Base-by-base conservation (phyloP, 2,329 filamentous ascomycete genomes). In the Rutstroemia sp. region DNA sequence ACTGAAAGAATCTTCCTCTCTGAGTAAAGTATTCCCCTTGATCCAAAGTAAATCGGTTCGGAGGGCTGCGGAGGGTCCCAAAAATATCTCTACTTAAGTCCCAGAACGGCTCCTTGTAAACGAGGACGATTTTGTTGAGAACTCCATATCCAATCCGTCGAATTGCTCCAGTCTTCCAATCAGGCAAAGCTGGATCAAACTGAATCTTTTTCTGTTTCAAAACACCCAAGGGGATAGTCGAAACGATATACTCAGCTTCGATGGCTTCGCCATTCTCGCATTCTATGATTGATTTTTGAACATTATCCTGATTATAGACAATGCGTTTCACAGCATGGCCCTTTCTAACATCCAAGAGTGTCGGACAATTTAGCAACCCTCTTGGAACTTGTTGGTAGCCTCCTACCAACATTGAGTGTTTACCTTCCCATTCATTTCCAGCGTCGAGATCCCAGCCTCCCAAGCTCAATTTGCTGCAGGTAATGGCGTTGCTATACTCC, bases 381-480 rank as follows among this genome's bases (percentile, higher is more conserved):
- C 89, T 84, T n/a, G 92, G 89, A 46, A 99, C 83, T 67, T 92
- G 90, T 64, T 95, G 91, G 68, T 97, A 99, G 1, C 94, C 94
- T 42, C 95, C 94, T 25, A 95, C 39, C 3, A 99, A 84, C 80
- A 96, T 92, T 1, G 89, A 90, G 69, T 99, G 95, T 60, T 88
- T 86, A 6, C 94, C 94, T 70, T 96, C 92, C 75, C 95, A 99
- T 69, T 99, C 94, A 65, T 99, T 96, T 0, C 94, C 94, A 50
- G 92, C 91, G 68, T 99, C 95, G 66, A 99, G 91, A 71, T 99
- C 95, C 89, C 95, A 97, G 0, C 92, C 86, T 7, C 86, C 84
- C 14, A 99, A 81, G 70, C 92, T 97, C 17, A 99, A 80, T 60
- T 88, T 87, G 62, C 88, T 86, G 54, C 96, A 84, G 62, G 91